These are phyloP conservation scores for Aspergillus pseudoviridinutans DNA, from an alignment of 2,329 filamentous ascomycete species.

Conservation along the genomic window DNA sequence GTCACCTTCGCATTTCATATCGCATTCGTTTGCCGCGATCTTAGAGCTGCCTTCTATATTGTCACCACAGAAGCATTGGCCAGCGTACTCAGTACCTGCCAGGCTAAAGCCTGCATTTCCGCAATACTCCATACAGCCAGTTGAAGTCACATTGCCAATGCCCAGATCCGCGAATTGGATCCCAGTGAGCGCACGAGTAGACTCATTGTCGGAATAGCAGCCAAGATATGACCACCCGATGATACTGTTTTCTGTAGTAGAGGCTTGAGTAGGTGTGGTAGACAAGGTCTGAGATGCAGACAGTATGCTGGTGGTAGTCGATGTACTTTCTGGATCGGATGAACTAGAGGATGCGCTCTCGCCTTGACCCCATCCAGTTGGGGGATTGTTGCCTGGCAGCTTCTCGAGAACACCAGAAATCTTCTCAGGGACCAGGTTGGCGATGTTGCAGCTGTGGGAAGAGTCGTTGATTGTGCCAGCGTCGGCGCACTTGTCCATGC, in stretches of 20 bases:
- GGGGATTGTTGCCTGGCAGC: constrained; percentile 12
- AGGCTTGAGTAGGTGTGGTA: constrained; percentile 38
- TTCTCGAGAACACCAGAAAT: constrained; percentile 12
- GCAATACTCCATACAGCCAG: constrained; percentile 50
- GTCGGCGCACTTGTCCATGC: constrained; percentile 14
- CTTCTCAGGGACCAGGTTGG: constrained; percentile 10
- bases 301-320: neutral
- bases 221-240: too few relatives aligned
- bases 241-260: constrained; percentile 16
- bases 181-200: constrained; percentile 35
- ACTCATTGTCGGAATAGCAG: neutral
- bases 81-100: constrained; percentile 49
- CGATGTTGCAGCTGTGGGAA: constrained; percentile 11
- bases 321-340: neutral
- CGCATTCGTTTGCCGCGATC: too few relatives aligned
- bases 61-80: constrained; percentile 49
- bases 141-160: constrained; percentile 36
- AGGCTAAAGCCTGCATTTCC: constrained; percentile 42
- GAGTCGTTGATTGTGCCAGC: constrained; percentile 10
- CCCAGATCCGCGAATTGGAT: constrained; percentile 41
- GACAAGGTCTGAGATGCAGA: constrained; percentile 19
- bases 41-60: constrained; percentile 6
- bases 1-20: too few relatives aligned
- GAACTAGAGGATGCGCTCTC: neutral
- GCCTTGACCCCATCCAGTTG: constrained; percentile 13